Evolutionary conservation across 176 grass and related monocot genomes (phyloP), one percentile per base, ranked within the genome.

Genomic region (Themeda triandra): DNA sequence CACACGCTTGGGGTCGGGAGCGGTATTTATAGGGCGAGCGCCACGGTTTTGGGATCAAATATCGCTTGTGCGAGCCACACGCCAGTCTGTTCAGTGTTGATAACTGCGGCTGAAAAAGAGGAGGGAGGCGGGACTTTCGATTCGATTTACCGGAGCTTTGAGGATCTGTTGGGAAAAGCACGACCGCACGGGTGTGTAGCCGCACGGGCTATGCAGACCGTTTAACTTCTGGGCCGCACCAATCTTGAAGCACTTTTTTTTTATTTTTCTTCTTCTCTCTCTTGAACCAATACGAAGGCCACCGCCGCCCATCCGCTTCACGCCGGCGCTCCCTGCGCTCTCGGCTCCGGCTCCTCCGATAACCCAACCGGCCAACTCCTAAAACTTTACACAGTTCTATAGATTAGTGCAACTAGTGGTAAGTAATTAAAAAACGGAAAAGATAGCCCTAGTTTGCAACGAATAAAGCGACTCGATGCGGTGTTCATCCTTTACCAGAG

Each of bases 11-110:
- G 15, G 9, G 17, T 17, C 8, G 71, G 5, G 6, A 46, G 28
- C 13, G 10, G 21, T 89, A 92, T 91, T 89, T 91, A 91, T 92
- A 77, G 58, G 4, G 28, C 18, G 25, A 67, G 62, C 36, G 69
- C 13, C 62, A 15, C 13, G 25, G 62, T 21, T 67, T 59, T 58
- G 13, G 13, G 63, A 67, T 35, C 17, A 6, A 6, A 80, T 27
- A 45, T 63, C 13, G 10, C 77, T 45, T 42, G 63, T 80, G 78
- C 21, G 62, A n/a, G 12, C 63, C 78, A 66, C 77, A 24, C 78
- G 63, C 62, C 75, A 44, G 36, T 6, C 36, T 74, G 8, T 53
- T n/a, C n/a, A n/a, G n/a, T n/a, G n/a, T n/a, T 30, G 2, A 0
- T 18, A 7, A 12, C 45, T 2, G 17, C 17, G 46, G 1, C 62